Base-by-base conservation (phyloP, 805 yeast genomes). In the Lachancea meyersii region DNA sequence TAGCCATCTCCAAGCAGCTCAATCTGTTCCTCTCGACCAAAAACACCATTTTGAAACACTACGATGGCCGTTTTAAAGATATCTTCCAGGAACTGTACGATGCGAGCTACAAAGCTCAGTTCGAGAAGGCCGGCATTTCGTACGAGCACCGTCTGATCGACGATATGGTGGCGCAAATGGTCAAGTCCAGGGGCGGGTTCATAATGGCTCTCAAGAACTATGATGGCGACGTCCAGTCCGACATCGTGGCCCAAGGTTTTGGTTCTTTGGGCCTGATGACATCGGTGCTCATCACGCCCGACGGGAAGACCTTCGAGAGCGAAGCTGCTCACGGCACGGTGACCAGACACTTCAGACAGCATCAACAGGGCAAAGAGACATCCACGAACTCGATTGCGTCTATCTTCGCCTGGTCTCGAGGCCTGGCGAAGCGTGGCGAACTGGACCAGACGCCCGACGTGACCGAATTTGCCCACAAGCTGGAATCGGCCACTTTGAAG, bases 261-360 rank as follows among this genome's bases (percentile, higher is more conserved):
- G 93, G 93, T 19, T 83, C 91, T 2, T 69, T 84, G 50, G 93
- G 93, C 41, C 72, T 84, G 50, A 84, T 84, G 93, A 83, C 93
- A 8, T 84, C 93, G 9, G 86, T 80, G 31, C 73, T 84, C 50
- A 79, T 83, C 69, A 80, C 91, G 14, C 89, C 91, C 40, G 91
- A 84, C 65, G 93, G 93, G 32, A 81, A 82, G 61, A 78, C 88
- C n/a, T 84, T 80, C 54, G 93, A 84, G 69, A 73, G 84, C 47
- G 93, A 84, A 64, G 91, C 91, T 46, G 93, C 93, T 26, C 93
- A 84, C 58, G 93, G 93, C 54, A 84, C 93, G 14, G 93, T 84
- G 49, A 84, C 93, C 24, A 80, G 93, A 75, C 93, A 84, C 60
- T 84, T 70, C 69, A 80, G 91, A 75, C 84, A 78, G 64, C 79